Evolutionary conservation across 192 early-diverging fungal genomes (phyloP).

Genomic region (Glomus cerebriforme): DNA sequence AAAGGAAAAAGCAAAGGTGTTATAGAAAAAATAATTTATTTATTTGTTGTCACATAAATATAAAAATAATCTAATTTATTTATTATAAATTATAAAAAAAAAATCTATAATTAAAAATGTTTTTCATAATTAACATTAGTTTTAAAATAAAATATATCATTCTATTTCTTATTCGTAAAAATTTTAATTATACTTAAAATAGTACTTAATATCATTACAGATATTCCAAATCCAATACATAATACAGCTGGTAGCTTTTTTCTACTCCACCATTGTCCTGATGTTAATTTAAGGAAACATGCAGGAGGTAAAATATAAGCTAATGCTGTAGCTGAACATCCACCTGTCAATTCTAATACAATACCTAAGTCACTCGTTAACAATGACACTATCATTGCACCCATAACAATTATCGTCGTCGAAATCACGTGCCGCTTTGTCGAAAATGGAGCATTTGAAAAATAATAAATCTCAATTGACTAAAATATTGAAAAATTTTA

Average conservation of each 20-base stretch:
- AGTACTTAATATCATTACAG: conserved; percentile 75
- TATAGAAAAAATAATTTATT: too few species aligned
- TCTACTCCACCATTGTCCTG: conserved; percentile 53
- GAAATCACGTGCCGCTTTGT: conserved; percentile 64
- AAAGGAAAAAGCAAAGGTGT: too few species aligned
- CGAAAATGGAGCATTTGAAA: conserved; percentile 52
- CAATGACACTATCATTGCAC: conserved; percentile 70
- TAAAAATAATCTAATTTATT: too few species aligned
- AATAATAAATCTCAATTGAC: conserved; percentile 71
- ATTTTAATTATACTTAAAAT: conserved; percentile 27
- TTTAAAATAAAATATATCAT: too few species aligned
- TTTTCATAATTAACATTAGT: too few species aligned
- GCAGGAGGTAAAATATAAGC: conserved; percentile 87
- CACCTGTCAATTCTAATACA: conserved; percentile 85
- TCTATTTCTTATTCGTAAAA: too few species aligned
- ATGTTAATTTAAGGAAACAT: conserved; percentile 75
- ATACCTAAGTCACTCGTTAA: conserved; percentile 81
- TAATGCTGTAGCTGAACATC: conserved; percentile 82
- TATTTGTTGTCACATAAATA: too few species aligned
- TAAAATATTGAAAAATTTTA: conserved; percentile 13
- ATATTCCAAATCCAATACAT: conserved; percentile 74
- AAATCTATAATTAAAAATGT: too few species aligned
- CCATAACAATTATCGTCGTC: conserved; percentile 66
- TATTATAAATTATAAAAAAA: too few species aligned
- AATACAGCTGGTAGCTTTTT: conserved; percentile 69